These are phyloP conservation scores for Lepidium sativum DNA, from an alignment of 345 rosid genomes.

Conservation along the genomic window DNA sequence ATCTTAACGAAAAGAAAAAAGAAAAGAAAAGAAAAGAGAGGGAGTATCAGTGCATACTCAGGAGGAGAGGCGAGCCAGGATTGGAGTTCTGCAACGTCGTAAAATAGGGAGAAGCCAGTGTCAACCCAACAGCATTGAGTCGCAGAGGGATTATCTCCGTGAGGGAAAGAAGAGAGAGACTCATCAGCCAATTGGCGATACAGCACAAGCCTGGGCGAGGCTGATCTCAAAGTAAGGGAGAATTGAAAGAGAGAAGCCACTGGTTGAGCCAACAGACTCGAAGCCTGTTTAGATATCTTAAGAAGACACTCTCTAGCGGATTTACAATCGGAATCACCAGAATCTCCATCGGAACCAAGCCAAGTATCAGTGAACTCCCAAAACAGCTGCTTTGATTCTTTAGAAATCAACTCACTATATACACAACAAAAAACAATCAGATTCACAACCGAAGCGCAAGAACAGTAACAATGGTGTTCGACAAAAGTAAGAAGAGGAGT, in stretches of 20 bases:
- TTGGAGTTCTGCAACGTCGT: slow-evolving; percentile 54
- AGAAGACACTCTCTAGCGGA: slow-evolving; percentile 78
- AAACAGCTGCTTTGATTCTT: slow-evolving; percentile 66
- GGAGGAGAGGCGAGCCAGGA: slow-evolving; percentile 48
- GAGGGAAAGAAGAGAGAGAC: slow-evolving; percentile 86
- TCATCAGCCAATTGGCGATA: slow-evolving; percentile 89
- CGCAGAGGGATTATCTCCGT: slow-evolving; percentile 45
- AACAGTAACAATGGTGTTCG: slow-evolving; percentile 3
- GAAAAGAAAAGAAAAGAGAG: neutral
- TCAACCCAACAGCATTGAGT: slow-evolving; percentile 96
- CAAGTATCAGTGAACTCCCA: slow-evolving; percentile 85
- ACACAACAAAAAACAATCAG: neutral
- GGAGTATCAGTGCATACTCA: slow-evolving; percentile 36
- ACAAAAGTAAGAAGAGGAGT: slow-evolving; percentile 12
- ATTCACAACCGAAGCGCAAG: neutral
- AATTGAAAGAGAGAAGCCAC: slow-evolving; percentile 67
- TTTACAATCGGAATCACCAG: slow-evolving; percentile 37
- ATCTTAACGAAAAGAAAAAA: neutral
- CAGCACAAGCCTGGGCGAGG: slow-evolving; percentile 85
- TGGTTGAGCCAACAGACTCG: slow-evolving; percentile 42
- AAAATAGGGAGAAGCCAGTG: slow-evolving; percentile 67
- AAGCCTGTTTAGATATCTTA: slow-evolving; percentile 45
- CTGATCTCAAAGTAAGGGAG: slow-evolving; percentile 79
- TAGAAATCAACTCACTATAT: slow-evolving; percentile 71
- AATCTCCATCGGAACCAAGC: slow-evolving; percentile 41